Evolutionary conservation across 2,329 filamentous ascomycete species (phyloP).

Genomic region (Exophiala viscosa): DNA sequence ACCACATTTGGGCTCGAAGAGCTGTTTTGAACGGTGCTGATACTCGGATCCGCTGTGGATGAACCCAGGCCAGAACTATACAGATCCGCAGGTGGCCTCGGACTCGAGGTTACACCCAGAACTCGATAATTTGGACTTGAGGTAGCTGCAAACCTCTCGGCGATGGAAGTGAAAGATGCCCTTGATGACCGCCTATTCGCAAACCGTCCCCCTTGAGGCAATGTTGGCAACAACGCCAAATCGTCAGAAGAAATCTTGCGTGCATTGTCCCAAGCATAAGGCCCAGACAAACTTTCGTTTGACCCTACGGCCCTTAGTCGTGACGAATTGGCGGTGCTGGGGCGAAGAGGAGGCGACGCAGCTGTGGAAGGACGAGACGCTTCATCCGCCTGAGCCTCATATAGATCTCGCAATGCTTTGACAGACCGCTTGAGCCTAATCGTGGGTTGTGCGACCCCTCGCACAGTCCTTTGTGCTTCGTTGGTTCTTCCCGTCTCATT

Average conservation of each 20-base stretch:
- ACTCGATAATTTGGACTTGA: constrained; percentile 27
- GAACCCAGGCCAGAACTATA: constrained; percentile 9
- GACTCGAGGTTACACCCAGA: constrained; percentile 18
- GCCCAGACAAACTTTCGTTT: constrained; percentile 25
- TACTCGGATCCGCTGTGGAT: constrained; percentile 11
- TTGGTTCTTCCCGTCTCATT: constrained; percentile 9
- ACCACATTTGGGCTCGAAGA: constrained; percentile 42
- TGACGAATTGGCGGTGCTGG: constrained; percentile 20
- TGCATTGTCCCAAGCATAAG: constrained; percentile 25
- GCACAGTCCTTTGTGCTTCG: constrained; percentile 6
- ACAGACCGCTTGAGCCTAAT: constrained; percentile 29
- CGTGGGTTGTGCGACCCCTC: constrained; percentile 15
- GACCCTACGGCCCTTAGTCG: constrained; percentile 27
- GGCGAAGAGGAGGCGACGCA: constrained; percentile 21
- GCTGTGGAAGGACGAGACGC: constrained; percentile 25
- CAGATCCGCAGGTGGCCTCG: constrained; percentile 9
- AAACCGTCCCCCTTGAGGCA: constrained; percentile 11
- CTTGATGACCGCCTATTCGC: constrained; percentile 18
- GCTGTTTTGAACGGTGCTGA: constrained; percentile 22
- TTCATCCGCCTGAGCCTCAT: constrained; percentile 29
- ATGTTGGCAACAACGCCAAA: constrained; percentile 21
- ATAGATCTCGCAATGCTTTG: constrained; percentile 28
- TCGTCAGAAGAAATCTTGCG: constrained; percentile 26
- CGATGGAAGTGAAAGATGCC: constrained; percentile 21
- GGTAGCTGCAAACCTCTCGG: constrained; percentile 10